phyloP scores from a whole-genome alignment of 2,329 filamentous ascomycete genomes.

The Apiospora sp. region DNA sequence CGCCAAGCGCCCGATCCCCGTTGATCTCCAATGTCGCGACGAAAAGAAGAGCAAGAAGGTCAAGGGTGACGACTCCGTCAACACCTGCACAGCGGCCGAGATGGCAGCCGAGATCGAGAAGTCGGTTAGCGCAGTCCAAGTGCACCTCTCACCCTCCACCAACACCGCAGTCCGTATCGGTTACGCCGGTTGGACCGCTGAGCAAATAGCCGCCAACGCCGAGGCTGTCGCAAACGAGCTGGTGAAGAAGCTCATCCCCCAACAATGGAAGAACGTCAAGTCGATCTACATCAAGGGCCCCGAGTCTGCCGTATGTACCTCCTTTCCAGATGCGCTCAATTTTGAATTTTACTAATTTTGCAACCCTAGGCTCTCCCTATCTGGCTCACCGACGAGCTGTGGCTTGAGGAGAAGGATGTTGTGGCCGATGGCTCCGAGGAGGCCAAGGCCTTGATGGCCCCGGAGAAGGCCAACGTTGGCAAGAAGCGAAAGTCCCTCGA shows the following conservation, averaged over 20 bases:
- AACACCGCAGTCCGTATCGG: constrained; percentile 85
- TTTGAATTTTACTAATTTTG: neutral
- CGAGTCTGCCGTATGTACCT: constrained; percentile 66
- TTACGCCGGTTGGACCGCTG: constrained; percentile 74
- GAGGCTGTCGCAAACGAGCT: constrained; percentile 73
- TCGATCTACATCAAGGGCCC: constrained; percentile 90
- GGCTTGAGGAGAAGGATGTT: constrained; percentile 80
- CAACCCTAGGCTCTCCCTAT: constrained; percentile 75
- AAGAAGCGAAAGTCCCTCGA: constrained; percentile 35
- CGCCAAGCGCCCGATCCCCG: constrained; percentile 85
- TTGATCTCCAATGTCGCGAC: constrained; percentile 71
- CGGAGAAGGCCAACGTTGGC: constrained; percentile 36
- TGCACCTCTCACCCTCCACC: constrained; percentile 79
- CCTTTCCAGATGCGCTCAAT: neutral
- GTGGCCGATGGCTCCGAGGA: constrained; percentile 62
- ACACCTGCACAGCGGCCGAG: constrained; percentile 65
- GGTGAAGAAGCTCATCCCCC: constrained; percentile 81
- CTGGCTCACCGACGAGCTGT: constrained; percentile 92
- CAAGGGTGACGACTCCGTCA: constrained; percentile 52
- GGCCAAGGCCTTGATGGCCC: constrained; percentile 52
- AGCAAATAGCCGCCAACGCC: constrained; percentile 83
- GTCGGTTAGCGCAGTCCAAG: constrained; percentile 77
- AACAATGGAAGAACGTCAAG: constrained; percentile 88
- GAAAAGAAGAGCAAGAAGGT: constrained; percentile 65
- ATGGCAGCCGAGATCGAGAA: constrained; percentile 84